Conservation (phyloP, 139 green algal species). For the Dunaliella primolecta region DNA sequence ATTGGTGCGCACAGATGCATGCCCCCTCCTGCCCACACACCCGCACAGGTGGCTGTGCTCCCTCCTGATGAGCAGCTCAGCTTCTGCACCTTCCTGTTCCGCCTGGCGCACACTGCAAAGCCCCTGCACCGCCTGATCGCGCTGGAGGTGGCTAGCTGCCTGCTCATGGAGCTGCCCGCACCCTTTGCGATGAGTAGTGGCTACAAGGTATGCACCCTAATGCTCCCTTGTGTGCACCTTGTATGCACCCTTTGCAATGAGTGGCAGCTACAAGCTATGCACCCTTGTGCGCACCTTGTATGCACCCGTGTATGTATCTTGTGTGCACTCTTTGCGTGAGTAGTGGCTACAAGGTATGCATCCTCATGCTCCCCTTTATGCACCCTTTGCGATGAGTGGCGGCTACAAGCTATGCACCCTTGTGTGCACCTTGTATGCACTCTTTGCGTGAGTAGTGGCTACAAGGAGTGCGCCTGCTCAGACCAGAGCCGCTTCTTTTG, state of each 20-base stretch:
- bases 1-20: too few species aligned
- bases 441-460: too few species aligned
- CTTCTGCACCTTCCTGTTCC: slow-evolving; percentile 36
- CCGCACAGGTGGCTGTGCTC: slow-evolving; percentile 19
- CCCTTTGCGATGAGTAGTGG: slow-evolving; percentile 34
- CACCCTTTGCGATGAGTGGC: slow-evolving; percentile 45
- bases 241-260: slow-evolving; percentile 43
- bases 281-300: too few species aligned
- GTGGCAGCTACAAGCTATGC: too few species aligned
- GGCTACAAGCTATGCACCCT: too few species aligned
- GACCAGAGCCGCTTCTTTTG: too few species aligned
- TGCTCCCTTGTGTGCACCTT: neutral
- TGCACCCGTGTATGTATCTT: too few species aligned
- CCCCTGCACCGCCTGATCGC: slow-evolving; percentile 44
- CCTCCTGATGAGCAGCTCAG: slow-evolving; percentile 25
- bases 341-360: slow-evolving; percentile 15
- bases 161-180: slow-evolving; percentile 47
- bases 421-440: too few species aligned
- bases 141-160: slow-evolving; percentile 50
- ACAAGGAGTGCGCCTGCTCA: slow-evolving; percentile 19
- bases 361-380: neutral
- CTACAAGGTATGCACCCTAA: slow-evolving; percentile 10
- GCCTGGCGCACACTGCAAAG: slow-evolving; percentile 42
- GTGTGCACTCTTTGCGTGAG: too few species aligned
- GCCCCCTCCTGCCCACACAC: too few species aligned